Base-by-base conservation (phyloP, 2,329 filamentous ascomycete species). In the Remersonia thermophila region DNA sequence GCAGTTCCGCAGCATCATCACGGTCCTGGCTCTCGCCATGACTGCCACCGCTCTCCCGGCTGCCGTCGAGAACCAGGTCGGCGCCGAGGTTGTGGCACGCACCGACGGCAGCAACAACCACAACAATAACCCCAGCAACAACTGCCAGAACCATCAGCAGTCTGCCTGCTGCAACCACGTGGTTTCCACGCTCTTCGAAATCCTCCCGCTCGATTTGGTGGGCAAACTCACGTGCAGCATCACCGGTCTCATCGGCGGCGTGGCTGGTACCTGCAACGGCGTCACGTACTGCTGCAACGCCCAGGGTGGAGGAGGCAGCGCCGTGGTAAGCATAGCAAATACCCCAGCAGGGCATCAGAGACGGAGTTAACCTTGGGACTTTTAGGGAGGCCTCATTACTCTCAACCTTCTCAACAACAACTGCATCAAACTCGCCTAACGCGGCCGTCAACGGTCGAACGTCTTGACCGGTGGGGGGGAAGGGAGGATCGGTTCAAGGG, bases 1-100 rank as follows among this genome's bases (percentile, higher is more conserved):
- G 39, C 39, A 41, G 29, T 14, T 41, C 32, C 17, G 27, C 35
- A 32, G 32, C 35, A 2, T 41, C 35, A 12, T 40, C 35, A 32
- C 38, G 20, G 28, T 25, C 28, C 25, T 35, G 13, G 39, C 39
- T 15, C 16, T 41, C 17, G 39, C 39, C 35, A 32, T 37, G 32
- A 41, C 39, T 17, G 39, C 39, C 28, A 27, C 23, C 10, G 39
- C 39, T 26, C 29, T 41, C 28, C 39, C 39, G 0, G 26, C 35
- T 6, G 23, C 13, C 9, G 34, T 15, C 27, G 27, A 29, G 25
- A n/a, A 27, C 10, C 10, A 33, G 16, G 29, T 7, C 23, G 25
- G 8, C 28, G 14, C 25, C 30, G 2, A 12, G 2, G 7, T 37
- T 3, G 27, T 14, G 7, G 20, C 18, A n/a, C 37, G 33, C 28